Conservation (phyloP, 2,329 filamentous ascomycete species). For the Alternaria tenuissima region DNA sequence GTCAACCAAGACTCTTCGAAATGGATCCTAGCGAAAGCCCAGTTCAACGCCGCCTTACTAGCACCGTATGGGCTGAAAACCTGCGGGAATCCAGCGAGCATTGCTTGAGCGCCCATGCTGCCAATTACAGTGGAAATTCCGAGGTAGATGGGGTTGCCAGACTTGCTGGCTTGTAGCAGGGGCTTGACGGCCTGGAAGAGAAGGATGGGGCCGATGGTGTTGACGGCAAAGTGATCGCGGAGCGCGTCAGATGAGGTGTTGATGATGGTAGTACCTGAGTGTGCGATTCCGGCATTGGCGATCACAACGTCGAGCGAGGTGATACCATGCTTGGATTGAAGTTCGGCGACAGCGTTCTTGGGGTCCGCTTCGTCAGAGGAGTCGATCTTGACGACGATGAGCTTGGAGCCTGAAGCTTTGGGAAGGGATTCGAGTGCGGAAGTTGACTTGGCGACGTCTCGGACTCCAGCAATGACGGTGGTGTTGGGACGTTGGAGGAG, state of each 20-base stretch:
- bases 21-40: slow-evolving; percentile 16
- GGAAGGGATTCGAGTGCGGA: slow-evolving; percentile 18
- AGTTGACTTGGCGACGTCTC: slow-evolving; percentile 5
- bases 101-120: slow-evolving; percentile 11
- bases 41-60: slow-evolving; percentile 27
- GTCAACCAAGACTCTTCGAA: slow-evolving; percentile 18
- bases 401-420: slow-evolving; percentile 44
- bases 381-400: slow-evolving; percentile 31
- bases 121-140: slow-evolving; percentile 17
- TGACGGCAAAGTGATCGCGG: slow-evolving; percentile 47
- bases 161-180: slow-evolving; percentile 43
- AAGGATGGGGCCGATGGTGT: slow-evolving; percentile 46
- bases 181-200: slow-evolving; percentile 49
- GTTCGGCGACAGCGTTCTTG: slow-evolving; percentile 14
- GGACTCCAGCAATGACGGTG: slow-evolving; percentile 29
- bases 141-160: slow-evolving; percentile 21
- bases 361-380: slow-evolving; percentile 10
- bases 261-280: not conserved
- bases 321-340: slow-evolving; percentile 41
- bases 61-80: slow-evolving; percentile 10
- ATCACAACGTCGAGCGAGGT: slow-evolving; percentile 60
- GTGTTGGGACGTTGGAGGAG: slow-evolving; percentile 23
- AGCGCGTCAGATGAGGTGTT: not conserved
- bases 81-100: not conserved
- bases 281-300: slow-evolving; percentile 59